These are phyloP conservation scores for Holtermannia corniformis DNA, from an alignment of 768 basidiomycete genomes.

Conservation along the genomic window DNA sequence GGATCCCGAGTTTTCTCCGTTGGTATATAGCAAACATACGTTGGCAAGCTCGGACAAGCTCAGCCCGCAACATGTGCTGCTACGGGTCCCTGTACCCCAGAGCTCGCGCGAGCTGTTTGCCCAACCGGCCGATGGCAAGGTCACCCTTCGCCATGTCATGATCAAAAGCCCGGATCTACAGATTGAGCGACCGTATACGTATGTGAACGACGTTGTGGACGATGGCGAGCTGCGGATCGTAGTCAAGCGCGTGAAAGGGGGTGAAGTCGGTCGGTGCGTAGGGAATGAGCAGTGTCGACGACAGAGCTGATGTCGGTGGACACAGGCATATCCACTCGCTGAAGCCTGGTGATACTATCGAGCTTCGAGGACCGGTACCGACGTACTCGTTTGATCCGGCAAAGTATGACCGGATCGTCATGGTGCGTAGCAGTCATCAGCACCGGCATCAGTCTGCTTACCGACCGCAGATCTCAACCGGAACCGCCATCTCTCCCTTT, in stretches of 20 bases:
- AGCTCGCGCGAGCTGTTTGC: constrained; percentile 14
- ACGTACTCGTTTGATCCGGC: constrained; percentile 24
- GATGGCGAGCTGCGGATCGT: constrained; percentile 30
- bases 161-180: constrained; percentile 35
- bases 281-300: background rate
- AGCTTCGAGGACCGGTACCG: constrained; percentile 33
- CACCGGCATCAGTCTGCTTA: background rate
- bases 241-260: constrained; percentile 36
- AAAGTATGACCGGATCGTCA: constrained; percentile 30
- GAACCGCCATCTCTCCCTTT: constrained; percentile 38
- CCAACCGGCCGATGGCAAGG: constrained; percentile 1
- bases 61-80: constrained; percentile 21
- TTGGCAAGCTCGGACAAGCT: constrained; percentile 13
- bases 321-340: constrained; percentile 27
- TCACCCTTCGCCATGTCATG: constrained; percentile 36
- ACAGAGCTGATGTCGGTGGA: background rate
- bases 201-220: constrained; percentile 24
- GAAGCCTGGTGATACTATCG: constrained; percentile 23
- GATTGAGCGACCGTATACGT: constrained; percentile 40
- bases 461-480: constrained; percentile 29
- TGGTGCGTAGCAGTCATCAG: constrained; percentile 19
- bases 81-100: constrained; percentile 18
- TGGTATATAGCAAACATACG: constrained; percentile 25
- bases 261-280: constrained; percentile 41
- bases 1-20: constrained; percentile 14